Percentiles rank a stretch among this genome's conserved stretches.
phyloP scores from a whole-genome alignment of 331 rosid species.

The Quercus tomentella region DNA sequence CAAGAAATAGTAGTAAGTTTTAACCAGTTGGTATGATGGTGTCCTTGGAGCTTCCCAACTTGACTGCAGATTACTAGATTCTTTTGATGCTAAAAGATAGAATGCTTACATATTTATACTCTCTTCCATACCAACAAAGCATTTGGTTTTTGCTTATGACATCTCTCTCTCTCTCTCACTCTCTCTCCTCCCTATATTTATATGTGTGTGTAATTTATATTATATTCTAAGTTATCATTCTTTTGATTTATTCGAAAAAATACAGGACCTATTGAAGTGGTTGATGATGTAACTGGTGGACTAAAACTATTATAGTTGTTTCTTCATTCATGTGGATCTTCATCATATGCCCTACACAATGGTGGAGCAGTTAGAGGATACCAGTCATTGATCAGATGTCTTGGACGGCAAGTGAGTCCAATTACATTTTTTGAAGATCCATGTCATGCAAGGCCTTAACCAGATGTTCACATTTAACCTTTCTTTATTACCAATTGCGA shows the following conservation, averaged over 20 bases:
- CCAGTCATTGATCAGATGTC: no score
- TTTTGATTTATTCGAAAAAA: background rate
- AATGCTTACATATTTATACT: no score
- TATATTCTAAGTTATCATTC: background rate
- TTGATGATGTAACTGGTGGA: constrained; percentile 95
- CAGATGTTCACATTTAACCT: background rate
- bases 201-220: background rate
- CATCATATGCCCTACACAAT: background rate
- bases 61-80: background rate
- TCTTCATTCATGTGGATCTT: background rate
- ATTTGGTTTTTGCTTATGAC: background rate
- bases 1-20: background rate
- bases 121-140: background rate
- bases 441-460: background rate
- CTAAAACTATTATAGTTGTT: constrained; percentile 65
- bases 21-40: background rate
- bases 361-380: background rate
- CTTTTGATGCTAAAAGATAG: no score
- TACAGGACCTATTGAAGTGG: constrained; percentile 94
- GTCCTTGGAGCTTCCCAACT: background rate
- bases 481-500: background rate
- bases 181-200: background rate
- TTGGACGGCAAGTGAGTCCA: background rate
- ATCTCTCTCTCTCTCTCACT: background rate
- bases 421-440: background rate